Percentiles rank a stretch among this genome's conserved stretches.
phyloP scores from a whole-genome alignment of 805 yeast species.

The Candida corydali region DNA sequence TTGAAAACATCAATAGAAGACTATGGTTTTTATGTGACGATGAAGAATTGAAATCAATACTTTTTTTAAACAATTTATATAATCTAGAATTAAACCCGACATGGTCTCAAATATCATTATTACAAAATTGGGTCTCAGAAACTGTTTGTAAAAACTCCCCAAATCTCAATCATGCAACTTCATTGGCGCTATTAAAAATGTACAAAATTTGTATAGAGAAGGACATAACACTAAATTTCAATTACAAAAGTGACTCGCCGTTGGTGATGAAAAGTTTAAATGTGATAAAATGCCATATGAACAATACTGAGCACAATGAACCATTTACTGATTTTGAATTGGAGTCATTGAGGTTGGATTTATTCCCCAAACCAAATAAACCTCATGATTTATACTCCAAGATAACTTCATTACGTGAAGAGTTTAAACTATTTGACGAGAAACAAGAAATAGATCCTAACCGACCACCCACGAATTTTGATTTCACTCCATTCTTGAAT shows the following conservation, averaged over 20 bases:
- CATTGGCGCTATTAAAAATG: conserved; percentile 20
- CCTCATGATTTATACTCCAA: background rate
- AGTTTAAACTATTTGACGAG: background rate
- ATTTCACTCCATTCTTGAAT: background rate
- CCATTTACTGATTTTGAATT: conserved; percentile 18
- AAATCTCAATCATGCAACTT: conserved; percentile 14
- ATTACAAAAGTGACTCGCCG: conserved; percentile 11
- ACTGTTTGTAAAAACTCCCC: conserved; percentile 11
- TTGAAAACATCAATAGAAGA: conserved; percentile 28
- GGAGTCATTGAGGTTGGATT: conserved; percentile 11
- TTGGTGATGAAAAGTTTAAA: conserved; percentile 18
- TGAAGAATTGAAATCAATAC: conserved; percentile 25
- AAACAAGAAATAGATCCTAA: conserved; percentile 12
- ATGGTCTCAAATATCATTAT: conserved; percentile 24
- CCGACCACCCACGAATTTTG: conserved; percentile 13
- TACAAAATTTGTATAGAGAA: conserved; percentile 21
- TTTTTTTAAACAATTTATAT: conserved; percentile 27
- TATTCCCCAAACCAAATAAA: background rate
- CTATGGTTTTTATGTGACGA: conserved; percentile 24
- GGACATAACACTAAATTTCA: conserved; percentile 16
- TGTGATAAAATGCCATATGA: conserved; percentile 18
- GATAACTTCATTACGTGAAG: background rate
- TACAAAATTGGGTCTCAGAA: conserved; percentile 23
- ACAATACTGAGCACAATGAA: conserved; percentile 5
- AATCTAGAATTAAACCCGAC: conserved; percentile 22